Evolutionary conservation across 495 filamentous ascomycete species (phyloP).

Genomic region (Penicillium macrosclerotiorum): DNA sequence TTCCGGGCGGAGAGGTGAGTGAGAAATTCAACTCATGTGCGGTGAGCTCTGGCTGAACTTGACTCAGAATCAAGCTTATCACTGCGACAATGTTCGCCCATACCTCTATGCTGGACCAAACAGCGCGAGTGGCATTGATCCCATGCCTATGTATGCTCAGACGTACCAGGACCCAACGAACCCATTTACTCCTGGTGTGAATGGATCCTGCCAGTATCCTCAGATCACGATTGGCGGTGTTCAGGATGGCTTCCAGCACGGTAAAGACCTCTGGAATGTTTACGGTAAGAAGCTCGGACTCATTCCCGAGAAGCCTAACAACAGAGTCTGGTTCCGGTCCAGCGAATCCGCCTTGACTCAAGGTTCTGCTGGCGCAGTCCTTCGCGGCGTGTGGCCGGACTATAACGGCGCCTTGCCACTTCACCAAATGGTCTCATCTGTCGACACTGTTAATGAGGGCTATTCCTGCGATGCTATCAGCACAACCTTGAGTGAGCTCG

Average conservation of each 20-base stretch:
- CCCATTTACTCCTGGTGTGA: slow-evolving; percentile 35
- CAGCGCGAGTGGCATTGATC: slow-evolving; percentile 18
- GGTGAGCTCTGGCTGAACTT: background rate
- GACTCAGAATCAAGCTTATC: slow-evolving; percentile 38
- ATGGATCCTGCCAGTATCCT: slow-evolving; percentile 44
- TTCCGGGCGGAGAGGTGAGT: slow-evolving; percentile 40
- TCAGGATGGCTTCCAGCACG: slow-evolving; percentile 43
- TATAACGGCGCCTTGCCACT: slow-evolving; percentile 34
- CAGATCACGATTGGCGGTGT: slow-evolving; percentile 45
- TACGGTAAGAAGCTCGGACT: slow-evolving; percentile 37
- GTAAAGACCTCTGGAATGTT: slow-evolving; percentile 37
- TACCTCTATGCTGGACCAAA: slow-evolving; percentile 36
- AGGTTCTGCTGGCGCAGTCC: slow-evolving; percentile 37
- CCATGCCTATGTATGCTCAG: slow-evolving; percentile 39
- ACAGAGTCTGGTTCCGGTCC: slow-evolving; percentile 40
- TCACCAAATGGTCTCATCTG: slow-evolving; percentile 36
- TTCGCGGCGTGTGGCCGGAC: slow-evolving; percentile 39
- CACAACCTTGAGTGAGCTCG: slow-evolving; percentile 21
- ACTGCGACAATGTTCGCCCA: slow-evolving; percentile 39
- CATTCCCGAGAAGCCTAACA: slow-evolving; percentile 27
- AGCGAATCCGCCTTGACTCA: slow-evolving; percentile 39
- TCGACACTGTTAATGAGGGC: slow-evolving; percentile 40
- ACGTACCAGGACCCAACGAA: slow-evolving; percentile 40
- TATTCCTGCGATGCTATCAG: slow-evolving; percentile 33
- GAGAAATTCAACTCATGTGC: background rate